A percentile compares a stretch with the other conserved stretches of the same genome.
Conservation (phyloP, 2,329 filamentous ascomycete genomes). For the Fusarium virguliforme region DNA sequence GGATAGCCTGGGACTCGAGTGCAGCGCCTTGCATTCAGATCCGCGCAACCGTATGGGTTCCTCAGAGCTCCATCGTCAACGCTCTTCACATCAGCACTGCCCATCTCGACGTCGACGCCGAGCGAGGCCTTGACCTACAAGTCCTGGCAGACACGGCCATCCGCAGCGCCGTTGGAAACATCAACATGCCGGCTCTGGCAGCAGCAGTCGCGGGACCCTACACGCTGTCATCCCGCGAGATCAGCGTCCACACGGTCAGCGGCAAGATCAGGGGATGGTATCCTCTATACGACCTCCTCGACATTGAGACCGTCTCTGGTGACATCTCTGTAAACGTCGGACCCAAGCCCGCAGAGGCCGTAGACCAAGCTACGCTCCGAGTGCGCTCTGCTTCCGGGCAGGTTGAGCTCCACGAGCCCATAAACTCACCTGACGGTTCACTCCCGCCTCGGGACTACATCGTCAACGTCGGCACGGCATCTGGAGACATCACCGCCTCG, state of each 20-base stretch:
- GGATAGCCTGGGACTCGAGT: slow-evolving; percentile 50
- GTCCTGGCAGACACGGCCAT: slow-evolving; percentile 54
- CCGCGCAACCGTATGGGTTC: slow-evolving; percentile 64
- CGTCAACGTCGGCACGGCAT: slow-evolving; percentile 62
- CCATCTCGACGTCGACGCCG: slow-evolving; percentile 60
- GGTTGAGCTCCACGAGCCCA: slow-evolving; percentile 60
- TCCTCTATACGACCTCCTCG: slow-evolving; percentile 67
- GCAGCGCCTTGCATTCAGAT: slow-evolving; percentile 65
- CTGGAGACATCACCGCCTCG: slow-evolving; percentile 61
- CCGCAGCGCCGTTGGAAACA: slow-evolving; percentile 57
- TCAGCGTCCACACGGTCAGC: slow-evolving; percentile 61
- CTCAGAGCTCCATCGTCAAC: slow-evolving; percentile 58
- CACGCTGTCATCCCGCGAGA: slow-evolving; percentile 60
- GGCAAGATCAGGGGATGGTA: slow-evolving; percentile 65
- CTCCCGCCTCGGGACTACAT: slow-evolving; percentile 66
- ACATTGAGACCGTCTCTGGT: slow-evolving; percentile 63
- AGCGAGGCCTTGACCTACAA: slow-evolving; percentile 59
- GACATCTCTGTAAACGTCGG: slow-evolving; percentile 59
- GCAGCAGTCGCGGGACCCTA: slow-evolving; percentile 53
- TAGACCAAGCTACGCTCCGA: slow-evolving; percentile 60
- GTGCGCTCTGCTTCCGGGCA: slow-evolving; percentile 63
- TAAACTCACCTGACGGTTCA: slow-evolving; percentile 50
- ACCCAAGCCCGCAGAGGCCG: slow-evolving; percentile 59
- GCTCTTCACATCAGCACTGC: slow-evolving; percentile 56
- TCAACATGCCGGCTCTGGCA: slow-evolving; percentile 56